Conservation (phyloP, 2,329 filamentous ascomycete genomes). For the Paecilomyces fulvus region DNA sequence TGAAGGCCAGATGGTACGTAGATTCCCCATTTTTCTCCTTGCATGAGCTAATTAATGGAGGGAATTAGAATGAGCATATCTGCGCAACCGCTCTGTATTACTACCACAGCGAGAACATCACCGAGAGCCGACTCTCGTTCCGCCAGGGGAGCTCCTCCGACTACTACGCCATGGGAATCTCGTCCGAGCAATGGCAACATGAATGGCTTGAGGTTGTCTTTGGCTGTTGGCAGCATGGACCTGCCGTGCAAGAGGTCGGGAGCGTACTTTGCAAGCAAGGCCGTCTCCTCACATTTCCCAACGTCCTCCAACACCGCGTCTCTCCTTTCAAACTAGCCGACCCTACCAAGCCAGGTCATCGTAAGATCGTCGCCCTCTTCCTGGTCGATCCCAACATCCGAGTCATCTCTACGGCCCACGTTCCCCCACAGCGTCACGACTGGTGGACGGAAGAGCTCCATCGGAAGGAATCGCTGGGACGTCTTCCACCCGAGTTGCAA, state of each 20-base stretch:
- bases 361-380: conserved; percentile 19
- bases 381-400: conserved; percentile 16
- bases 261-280: conserved; percentile 9
- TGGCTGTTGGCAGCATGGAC: conserved; percentile 2
- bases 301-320: conserved; percentile 16
- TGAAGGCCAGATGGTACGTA: conserved; percentile 35
- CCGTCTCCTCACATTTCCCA: conserved; percentile 13
- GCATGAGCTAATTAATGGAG: background rate
- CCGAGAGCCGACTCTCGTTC: conserved; percentile 45
- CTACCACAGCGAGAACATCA: conserved; percentile 55
- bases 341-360: conserved; percentile 12
- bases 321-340: conserved; percentile 13
- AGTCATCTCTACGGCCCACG: conserved; percentile 18
- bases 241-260: conserved; percentile 8
- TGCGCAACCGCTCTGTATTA: conserved; percentile 58
- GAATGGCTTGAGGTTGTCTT: conserved; percentile 6
- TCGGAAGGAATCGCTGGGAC: background rate
- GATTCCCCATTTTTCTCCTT: background rate
- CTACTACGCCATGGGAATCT: background rate
- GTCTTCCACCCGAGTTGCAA: conserved; percentile 16
- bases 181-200: conserved; percentile 3
- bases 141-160: conserved; percentile 28
- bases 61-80: conserved; percentile 51
- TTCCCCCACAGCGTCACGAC: conserved; percentile 12
- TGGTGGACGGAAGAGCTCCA: background rate